Base-by-base conservation (phyloP, 768 basidiomycete species). In the Naganishia onofrii region DNA sequence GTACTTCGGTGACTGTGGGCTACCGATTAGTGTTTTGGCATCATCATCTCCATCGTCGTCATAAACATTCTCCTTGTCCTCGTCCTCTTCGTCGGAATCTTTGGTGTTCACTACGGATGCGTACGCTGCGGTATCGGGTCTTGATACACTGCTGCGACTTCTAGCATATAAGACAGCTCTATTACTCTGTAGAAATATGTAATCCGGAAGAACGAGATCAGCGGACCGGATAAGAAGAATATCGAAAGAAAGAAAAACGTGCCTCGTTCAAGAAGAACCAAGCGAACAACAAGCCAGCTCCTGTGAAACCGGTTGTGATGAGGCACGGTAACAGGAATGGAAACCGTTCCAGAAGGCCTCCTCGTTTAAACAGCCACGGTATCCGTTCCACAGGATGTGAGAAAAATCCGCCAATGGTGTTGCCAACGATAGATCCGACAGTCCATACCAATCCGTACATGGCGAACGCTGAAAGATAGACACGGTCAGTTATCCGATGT, bases 361-460 rank as follows among this genome's bases (percentile, higher is more conserved):
- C 63, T n/a, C 29, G 31, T n/a, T 53, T 23, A 53, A 80, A 80
- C 17, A 72, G 23, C 3, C 66, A 42, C 6, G 79, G 79, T 51
- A 75, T 75, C 21, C 73, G 66, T 52, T 80, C 79, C 42, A 70
- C 76, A 5, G 79, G 79, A 73, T 80, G 79, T 8, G 77, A 78
- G 7, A 79, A 70, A 0, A 73, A 71, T 1, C 79, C 79, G 0
- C 79, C 57, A 34, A 65, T 54, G 5, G 69, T 73, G 46, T 68
- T 78, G 72, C 79, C 79, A 28, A 80, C 58, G 32, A 80, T 77
- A 19, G 76, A 54, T 8, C 79, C 79, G 5, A 79, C 74, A 10
- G 76, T 78, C 79, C 79, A 80, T 1, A 77, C 77, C 28, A 80
- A 51, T n/a, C 79, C 79, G 69, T 78, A 80, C 68, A 80, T 69